A percentile compares a stretch with the other conserved stretches of the same genome.
These are phyloP conservation scores for Cladophialophora carrionii DNA, from an alignment of 2,329 filamentous ascomycete genomes.

Conservation along the genomic window DNA sequence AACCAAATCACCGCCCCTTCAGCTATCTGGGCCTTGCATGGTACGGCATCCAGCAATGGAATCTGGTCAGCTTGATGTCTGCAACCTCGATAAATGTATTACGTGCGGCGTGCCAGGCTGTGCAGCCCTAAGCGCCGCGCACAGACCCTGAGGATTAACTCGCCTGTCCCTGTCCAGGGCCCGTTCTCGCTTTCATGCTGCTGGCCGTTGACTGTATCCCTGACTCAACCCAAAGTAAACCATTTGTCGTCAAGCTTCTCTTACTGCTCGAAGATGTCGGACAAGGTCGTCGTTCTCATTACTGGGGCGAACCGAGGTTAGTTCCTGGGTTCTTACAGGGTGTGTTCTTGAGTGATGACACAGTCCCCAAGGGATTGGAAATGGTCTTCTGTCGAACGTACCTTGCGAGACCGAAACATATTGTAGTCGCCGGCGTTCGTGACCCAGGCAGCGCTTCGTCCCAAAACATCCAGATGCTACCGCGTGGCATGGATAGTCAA, in stretches of 20 bases:
- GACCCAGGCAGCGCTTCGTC: conserved; percentile 1
- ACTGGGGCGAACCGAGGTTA: background rate
- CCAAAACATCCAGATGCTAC: conserved; percentile 41
- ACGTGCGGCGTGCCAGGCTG: background rate
- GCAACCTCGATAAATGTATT: no score
- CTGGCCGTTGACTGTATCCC: no score
- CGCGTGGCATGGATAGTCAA: conserved; percentile 41
- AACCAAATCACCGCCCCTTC: background rate
- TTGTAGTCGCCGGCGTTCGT: conserved; percentile 24
- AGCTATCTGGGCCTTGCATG: background rate
- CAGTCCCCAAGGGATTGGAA: conserved; percentile 15
- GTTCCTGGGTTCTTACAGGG: background rate
- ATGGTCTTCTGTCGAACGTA: conserved; percentile 20
- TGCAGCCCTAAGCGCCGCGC: no score
- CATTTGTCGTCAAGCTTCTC: no score
- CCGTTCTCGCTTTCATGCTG: no score
- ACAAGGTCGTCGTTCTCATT: background rate
- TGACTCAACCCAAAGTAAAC: no score
- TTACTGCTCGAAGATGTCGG: no score
- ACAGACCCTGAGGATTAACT: no score
- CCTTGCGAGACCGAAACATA: conserved; percentile 10
- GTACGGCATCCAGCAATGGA: background rate
- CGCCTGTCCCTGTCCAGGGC: background rate
- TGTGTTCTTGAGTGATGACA: background rate
- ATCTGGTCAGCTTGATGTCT: background rate